These are phyloP conservation scores for Penicillium herquei DNA, from an alignment of 495 filamentous ascomycete species.

Conservation along the genomic window DNA sequence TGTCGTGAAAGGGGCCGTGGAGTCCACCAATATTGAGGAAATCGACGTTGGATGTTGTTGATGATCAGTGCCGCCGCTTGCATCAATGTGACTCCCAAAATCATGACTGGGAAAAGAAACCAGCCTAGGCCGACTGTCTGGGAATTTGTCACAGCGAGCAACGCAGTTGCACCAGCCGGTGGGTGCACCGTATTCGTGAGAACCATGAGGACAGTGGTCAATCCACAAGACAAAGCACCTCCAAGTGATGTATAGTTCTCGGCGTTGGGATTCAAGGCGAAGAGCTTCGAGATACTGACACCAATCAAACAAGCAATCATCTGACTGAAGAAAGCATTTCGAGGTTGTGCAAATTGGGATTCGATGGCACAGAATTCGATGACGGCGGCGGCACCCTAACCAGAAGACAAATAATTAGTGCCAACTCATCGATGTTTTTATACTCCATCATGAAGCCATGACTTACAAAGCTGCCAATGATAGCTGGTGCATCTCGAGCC, in stretches of 20 bases:
- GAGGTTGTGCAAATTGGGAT: constrained; percentile 83
- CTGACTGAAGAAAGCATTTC: constrained; percentile 73
- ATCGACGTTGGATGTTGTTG: constrained; percentile 76
- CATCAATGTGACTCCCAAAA: constrained; percentile 67
- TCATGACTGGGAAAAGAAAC: constrained; percentile 66
- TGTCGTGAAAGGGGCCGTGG: constrained; percentile 26
- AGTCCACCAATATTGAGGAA: constrained; percentile 74
- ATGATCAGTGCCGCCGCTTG: constrained; percentile 61
- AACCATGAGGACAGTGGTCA: constrained; percentile 69
- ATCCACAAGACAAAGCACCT: constrained; percentile 66
- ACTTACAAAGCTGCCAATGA: constrained; percentile 46
- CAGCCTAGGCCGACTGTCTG: constrained; percentile 59
- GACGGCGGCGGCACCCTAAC: constrained; percentile 73
- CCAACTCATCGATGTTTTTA: background rate
- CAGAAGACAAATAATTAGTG: background rate
- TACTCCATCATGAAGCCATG: background rate
- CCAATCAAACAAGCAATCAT: constrained; percentile 65
- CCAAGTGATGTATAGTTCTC: constrained; percentile 59
- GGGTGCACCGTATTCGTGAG: constrained; percentile 80
- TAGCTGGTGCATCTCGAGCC: constrained; percentile 33
- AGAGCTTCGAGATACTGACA: constrained; percentile 68
- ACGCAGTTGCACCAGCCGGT: constrained; percentile 82
- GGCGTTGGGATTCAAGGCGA: constrained; percentile 52
- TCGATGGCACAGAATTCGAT: constrained; percentile 70
- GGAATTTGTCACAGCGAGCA: constrained; percentile 69